These are phyloP conservation scores for Sclerotinia nivalis DNA, from an alignment of 2,329 filamentous ascomycete genomes.

Conservation along the genomic window DNA sequence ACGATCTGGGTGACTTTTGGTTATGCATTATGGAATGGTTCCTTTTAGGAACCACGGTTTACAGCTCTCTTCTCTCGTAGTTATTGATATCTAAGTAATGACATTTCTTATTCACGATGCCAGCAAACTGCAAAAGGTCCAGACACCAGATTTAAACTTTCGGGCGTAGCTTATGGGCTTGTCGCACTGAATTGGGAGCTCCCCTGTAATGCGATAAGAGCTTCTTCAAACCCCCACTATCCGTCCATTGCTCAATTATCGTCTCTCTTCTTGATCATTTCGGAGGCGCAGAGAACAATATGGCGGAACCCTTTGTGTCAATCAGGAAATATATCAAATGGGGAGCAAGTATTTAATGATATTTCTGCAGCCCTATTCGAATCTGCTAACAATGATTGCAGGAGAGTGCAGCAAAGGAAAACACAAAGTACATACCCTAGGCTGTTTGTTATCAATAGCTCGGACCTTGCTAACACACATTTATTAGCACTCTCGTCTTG, in stretches of 20 bases:
- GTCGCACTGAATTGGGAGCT: slow-evolving; percentile 6
- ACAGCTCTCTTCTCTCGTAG: slow-evolving; percentile 29
- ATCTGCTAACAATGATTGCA: slow-evolving; percentile 16
- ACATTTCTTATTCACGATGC: slow-evolving; percentile 49
- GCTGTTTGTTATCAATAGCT: neutral
- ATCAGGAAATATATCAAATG: slow-evolving; percentile 36
- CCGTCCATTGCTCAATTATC: neutral
- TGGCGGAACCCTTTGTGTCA: slow-evolving; percentile 31
- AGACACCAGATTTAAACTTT: slow-evolving; percentile 37
- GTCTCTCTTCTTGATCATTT: neutral
- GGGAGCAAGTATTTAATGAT: slow-evolving; percentile 30
- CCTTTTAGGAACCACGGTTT: neutral
- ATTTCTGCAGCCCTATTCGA: neutral
- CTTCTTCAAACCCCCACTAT: slow-evolving; percentile 15
- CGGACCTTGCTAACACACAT: neutral
- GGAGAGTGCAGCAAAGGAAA: slow-evolving; percentile 32
- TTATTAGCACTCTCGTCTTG: slow-evolving; percentile 39
- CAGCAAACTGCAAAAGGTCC: slow-evolving; percentile 46
- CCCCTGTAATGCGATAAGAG: slow-evolving; percentile 5
- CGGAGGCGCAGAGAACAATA: neutral
- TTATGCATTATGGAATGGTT: slow-evolving; percentile 4
- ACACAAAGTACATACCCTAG: slow-evolving; percentile 29
- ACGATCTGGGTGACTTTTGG: slow-evolving; percentile 2
- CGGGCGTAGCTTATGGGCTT: neutral
- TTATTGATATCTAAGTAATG: slow-evolving; percentile 24